A percentile compares a stretch with the other conserved stretches of the same genome.
These are phyloP conservation scores for Physcomitrellopsis africana DNA, from an alignment of 225 moss, liverwort and hornwort species.

Conservation along the genomic window DNA sequence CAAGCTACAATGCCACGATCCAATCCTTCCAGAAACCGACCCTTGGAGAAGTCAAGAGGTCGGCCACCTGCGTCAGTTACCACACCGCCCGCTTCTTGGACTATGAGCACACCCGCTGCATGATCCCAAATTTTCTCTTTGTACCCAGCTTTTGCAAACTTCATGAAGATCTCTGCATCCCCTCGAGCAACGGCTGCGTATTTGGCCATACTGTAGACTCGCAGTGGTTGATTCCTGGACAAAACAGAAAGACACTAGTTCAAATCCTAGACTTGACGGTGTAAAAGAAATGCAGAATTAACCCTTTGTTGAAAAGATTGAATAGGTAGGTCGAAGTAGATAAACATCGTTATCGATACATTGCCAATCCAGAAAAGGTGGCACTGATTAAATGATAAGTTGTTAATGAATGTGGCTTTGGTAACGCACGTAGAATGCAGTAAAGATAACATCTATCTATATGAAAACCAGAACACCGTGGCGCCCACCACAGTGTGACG, in stretches of 20 bases:
- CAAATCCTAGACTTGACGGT: background rate
- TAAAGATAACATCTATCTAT: slow-evolving; percentile 2
- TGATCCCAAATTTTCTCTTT: slow-evolving; percentile 99
- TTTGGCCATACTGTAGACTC: slow-evolving; percentile 98
- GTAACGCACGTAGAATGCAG: slow-evolving; percentile 1
- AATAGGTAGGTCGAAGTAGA: background rate
- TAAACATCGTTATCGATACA: background rate
- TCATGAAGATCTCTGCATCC: slow-evolving; percentile 99
- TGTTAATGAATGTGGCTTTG: background rate
- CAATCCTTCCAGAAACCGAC: slow-evolving; percentile 77
- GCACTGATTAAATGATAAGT: background rate
- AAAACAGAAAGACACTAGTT: slow-evolving; percentile 3
- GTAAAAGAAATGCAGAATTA: slow-evolving; percentile 10
- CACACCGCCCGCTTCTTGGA: slow-evolving; percentile 96
- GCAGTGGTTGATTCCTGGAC: slow-evolving; percentile 80
- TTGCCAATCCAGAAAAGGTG: background rate
- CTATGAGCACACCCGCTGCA: slow-evolving; percentile 93
- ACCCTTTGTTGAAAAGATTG: background rate
- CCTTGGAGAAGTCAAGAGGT: slow-evolving; percentile 89
- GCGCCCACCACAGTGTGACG: slow-evolving; percentile 1
- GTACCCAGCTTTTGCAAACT: slow-evolving; percentile 94
- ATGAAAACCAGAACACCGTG: background rate
- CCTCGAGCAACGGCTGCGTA: slow-evolving; percentile 97
- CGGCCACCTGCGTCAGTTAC: slow-evolving; percentile 95
- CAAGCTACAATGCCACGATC: slow-evolving; percentile 95